phyloP scores from a whole-genome alignment of 345 rosid species.

The Turnera subulata region DNA sequence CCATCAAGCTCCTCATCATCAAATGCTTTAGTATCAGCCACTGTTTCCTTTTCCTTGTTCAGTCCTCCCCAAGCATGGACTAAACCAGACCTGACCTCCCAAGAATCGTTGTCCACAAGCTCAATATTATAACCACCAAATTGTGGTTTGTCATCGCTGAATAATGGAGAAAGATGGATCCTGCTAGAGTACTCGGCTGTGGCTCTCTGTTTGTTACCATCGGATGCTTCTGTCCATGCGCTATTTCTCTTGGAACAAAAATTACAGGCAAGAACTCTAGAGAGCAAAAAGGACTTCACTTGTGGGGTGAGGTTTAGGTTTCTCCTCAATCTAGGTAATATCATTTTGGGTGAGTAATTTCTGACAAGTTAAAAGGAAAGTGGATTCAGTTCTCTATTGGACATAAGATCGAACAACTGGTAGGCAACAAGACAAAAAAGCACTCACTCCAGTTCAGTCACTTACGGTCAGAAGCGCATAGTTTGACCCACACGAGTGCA shows the following conservation, averaged over 20 bases:
- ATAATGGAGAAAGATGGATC: constrained; percentile 33
- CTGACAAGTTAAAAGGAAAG: not conserved
- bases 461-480: too few species aligned
- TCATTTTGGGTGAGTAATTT: constrained; percentile 18
- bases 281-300: constrained; percentile 14
- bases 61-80: constrained; percentile 43
- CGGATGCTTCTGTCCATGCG: not conserved
- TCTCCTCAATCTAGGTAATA: constrained; percentile 24
- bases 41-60: constrained; percentile 15
- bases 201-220: not conserved
- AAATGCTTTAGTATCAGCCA: constrained; percentile 7
- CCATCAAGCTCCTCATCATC: constrained; percentile 14
- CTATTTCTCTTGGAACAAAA: constrained; percentile 28
- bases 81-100: constrained; percentile 62
- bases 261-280: constrained; percentile 12
- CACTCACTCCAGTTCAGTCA: too few species aligned
- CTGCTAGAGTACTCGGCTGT: not conserved
- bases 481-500: too few species aligned
- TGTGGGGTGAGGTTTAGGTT: constrained; percentile 5
- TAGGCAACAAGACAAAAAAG: too few species aligned
- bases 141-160: constrained; percentile 17
- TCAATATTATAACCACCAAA: constrained; percentile 39
- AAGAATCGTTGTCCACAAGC: constrained; percentile 67
- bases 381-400: constrained; percentile 8
- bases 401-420: constrained; percentile 36